Evolutionary conservation across 306 rosid genomes (phyloP), one percentile per base, ranked within the genome.

Genomic region (Rosa chinensis): DNA sequence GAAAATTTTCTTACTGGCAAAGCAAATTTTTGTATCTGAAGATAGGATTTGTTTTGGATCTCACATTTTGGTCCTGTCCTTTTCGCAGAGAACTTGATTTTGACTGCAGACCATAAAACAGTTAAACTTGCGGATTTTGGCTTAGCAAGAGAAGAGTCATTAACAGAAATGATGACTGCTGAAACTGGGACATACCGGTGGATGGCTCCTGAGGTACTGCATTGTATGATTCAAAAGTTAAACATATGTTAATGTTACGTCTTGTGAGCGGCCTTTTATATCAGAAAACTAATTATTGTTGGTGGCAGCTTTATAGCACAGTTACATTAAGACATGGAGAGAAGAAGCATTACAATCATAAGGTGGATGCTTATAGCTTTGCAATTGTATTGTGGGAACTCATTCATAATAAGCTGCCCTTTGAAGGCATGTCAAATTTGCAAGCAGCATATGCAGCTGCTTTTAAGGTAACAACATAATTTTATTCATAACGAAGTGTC

Each of bases 361-460:
- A 92, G 82, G 98, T 92, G 84, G 98, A 94, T 83, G 96, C 97
- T 43, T 92, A 92, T 85, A 94, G 97, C 92, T 94, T 94, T 83
- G 98, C 97, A 52, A 94, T 94, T 81, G 98, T 92, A 79, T 77
- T 94, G 82, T 94, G 98, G 97, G 97, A 94, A 80, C 97, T 94
- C 84, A 87, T 94, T 84, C 97, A 89, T 83, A 94, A 94, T 74
- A 90, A 83, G 89, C 75, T 92, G 82, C 97, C 98, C 21, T 94
- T 94, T 70, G 94, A 94, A 90, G 98, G 98, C 89, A 94, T 94
- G 98, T 92, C 98, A n/a, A 92, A 94, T 86, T 82, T 94, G 70
- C 98, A 94, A 77, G 98, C 97, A 8, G 98, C 97, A n/a, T 94
- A 94, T 63, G 98, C 97, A 47, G 98, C 97, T 58, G 98, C 97